Conservation (phyloP, 2,329 filamentous ascomycete species). For the Colletotrichum incanum region DNA sequence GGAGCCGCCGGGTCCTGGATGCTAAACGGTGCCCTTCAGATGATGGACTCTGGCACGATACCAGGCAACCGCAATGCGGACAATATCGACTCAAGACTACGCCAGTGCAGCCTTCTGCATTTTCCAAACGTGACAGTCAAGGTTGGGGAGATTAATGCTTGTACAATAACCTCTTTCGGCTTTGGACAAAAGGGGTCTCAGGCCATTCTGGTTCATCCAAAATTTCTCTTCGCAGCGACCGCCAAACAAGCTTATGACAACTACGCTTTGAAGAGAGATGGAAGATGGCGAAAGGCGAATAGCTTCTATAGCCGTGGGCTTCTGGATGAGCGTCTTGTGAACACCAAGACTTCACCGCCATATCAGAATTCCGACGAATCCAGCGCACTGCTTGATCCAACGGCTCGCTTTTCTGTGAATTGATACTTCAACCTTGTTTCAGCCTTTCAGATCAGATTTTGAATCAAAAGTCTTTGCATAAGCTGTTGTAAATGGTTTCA, state of each 20-base stretch:
- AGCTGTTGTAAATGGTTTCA: not conserved
- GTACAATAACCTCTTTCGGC: constrained; percentile 59
- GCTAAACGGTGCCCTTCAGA: constrained; percentile 57
- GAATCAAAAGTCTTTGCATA: not conserved
- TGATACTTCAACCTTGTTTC: too few relatives aligned
- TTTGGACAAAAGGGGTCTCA: constrained; percentile 62
- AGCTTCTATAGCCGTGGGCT: too few relatives aligned
- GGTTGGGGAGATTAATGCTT: constrained; percentile 51
- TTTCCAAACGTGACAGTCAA: constrained; percentile 51
- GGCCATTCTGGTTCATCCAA: constrained; percentile 54
- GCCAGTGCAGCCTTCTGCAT: constrained; percentile 51
- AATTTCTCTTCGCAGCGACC: constrained; percentile 53
- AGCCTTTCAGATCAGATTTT: too few relatives aligned
- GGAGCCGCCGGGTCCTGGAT: constrained; percentile 55
- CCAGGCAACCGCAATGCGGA: constrained; percentile 57
- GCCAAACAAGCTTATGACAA: constrained; percentile 40
- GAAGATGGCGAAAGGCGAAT: constrained; percentile 9
- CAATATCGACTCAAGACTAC: constrained; percentile 52
- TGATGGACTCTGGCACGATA: constrained; percentile 51
- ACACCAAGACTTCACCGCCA: constrained; percentile 10
- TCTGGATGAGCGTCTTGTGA: too few relatives aligned
- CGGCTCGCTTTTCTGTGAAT: not conserved
- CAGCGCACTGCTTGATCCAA: constrained; percentile 15
- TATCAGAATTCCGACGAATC: constrained; percentile 1
- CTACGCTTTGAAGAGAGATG: not conserved